These are phyloP conservation scores for Starmerella gropengiesseri DNA, from an alignment of 805 yeast genomes.

Conservation along the genomic window DNA sequence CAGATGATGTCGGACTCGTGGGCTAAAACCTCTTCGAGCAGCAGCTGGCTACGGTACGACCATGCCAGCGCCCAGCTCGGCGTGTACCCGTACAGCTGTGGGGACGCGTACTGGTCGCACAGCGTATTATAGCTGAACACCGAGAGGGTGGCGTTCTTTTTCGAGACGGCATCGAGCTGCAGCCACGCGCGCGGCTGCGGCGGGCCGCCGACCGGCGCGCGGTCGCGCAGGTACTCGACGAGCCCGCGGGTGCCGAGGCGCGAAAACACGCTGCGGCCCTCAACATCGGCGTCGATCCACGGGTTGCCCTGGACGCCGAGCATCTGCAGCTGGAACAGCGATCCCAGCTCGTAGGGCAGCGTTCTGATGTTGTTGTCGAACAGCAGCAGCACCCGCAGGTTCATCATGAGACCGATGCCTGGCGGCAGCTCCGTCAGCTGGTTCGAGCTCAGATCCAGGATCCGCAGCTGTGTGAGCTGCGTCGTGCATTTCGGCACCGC, in stretches of 20 bases:
- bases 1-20: constrained; percentile 70
- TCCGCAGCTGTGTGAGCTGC: constrained; percentile 59
- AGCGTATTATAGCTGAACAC: constrained; percentile 79
- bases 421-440: constrained; percentile 59
- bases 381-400: constrained; percentile 67
- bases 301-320: constrained; percentile 93
- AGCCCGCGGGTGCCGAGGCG: constrained; percentile 78
- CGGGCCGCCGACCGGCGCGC: constrained; percentile 53
- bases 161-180: constrained; percentile 66
- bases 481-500: constrained; percentile 57
- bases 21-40: constrained; percentile 60
- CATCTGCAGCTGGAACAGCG: constrained; percentile 69
- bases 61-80: constrained; percentile 96
- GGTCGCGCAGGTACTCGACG: constrained; percentile 70
- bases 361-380: constrained; percentile 74
- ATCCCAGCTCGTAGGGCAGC: constrained; percentile 79
- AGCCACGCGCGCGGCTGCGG: constrained; percentile 79
- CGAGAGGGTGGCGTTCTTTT: constrained; percentile 45
- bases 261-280: constrained; percentile 52
- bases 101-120: constrained; percentile 92
- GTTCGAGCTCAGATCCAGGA: constrained; percentile 78
- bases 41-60: constrained; percentile 73
- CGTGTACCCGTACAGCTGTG: constrained; percentile 83
- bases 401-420: constrained; percentile 74
- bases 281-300: constrained; percentile 40